These are phyloP conservation scores for Cadophora malorum DNA, from an alignment of 2,329 filamentous ascomycete species.

Conservation along the genomic window DNA sequence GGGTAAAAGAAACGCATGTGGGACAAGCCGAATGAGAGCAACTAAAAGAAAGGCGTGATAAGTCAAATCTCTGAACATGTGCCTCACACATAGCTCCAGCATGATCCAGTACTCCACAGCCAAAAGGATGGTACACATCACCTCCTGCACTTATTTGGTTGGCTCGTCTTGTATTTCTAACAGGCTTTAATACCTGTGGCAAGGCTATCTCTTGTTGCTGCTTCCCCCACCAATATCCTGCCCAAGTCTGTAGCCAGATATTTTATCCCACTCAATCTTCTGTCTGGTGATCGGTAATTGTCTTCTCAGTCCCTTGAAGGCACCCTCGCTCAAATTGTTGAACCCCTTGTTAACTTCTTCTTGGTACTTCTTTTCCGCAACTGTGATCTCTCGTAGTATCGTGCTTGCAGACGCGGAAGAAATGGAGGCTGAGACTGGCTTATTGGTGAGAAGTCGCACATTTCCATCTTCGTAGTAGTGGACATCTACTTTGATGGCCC, in stretches of 20 bases:
- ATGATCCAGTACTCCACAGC: too few species aligned
- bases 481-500: slow-evolving; percentile 89
- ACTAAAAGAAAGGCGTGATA: neutral
- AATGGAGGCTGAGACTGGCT: slow-evolving; percentile 70
- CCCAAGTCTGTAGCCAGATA: slow-evolving; percentile 86
- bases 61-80: neutral
- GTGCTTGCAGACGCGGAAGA: slow-evolving; percentile 61
- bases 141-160: neutral
- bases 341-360: slow-evolving; percentile 95
- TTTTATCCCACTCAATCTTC: slow-evolving; percentile 99
- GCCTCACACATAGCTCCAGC: neutral
- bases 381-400: slow-evolving; percentile 78
- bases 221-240: slow-evolving; percentile 79
- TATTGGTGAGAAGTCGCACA: slow-evolving; percentile 89
- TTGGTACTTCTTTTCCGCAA: slow-evolving; percentile 89
- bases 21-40: neutral
- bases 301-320: slow-evolving; percentile 90
- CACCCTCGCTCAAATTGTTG: slow-evolving; percentile 85
- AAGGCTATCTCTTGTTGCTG: slow-evolving; percentile 53
- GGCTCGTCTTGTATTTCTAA: slow-evolving; percentile 6
- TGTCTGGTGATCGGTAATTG: slow-evolving; percentile 96
- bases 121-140: neutral
- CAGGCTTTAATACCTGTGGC: slow-evolving; percentile 28
- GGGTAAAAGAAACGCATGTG: neutral
- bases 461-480: slow-evolving; percentile 99